phyloP scores from a whole-genome alignment of 176 grass and related monocot genomes.

The sorghum (Sorghum bicolor) region Sorghum_bicolor_NCBIv3 NC_012872.2:74119501-74120000 shows the following conservation, averaged over 20 bases:
- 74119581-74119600: slow-evolving; percentile 6
- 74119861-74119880: slow-evolving; percentile 2
- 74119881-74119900: neutral
- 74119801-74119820: neutral
- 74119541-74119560: slow-evolving; percentile 18
- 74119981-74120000: neutral
- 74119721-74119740: neutral
- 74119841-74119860: neutral
- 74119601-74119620: neutral
- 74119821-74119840: neutral
- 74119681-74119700: slow-evolving; percentile 4
- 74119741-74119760: neutral
- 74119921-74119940: neutral
- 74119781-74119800: neutral
- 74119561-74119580: slow-evolving; percentile 27
- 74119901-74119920: neutral
- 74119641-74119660: too few species aligned
- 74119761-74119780: slow-evolving; percentile 4
- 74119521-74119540: neutral
- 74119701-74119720: neutral
- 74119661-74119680: neutral
- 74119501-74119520: slow-evolving; percentile 26
- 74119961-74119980: neutral
- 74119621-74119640: too few species aligned
- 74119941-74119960: neutral